phyloP scores from a whole-genome alignment of 2,329 filamentous ascomycete genomes.

The Pseudopyrenochaeta lycopersici region DNA sequence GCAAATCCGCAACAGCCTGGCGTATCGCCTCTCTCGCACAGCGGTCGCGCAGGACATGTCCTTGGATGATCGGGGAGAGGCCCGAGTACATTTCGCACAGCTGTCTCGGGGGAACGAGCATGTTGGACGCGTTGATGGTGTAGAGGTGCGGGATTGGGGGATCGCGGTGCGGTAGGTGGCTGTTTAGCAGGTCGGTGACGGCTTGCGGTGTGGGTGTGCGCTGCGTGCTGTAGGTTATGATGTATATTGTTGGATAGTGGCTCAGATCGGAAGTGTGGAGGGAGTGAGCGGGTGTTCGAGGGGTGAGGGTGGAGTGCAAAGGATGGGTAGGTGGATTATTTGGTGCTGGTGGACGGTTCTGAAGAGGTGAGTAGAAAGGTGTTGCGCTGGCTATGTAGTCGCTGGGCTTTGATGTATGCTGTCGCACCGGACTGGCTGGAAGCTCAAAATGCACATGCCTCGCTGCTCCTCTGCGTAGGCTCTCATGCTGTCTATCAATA shows the following conservation, averaged over 20 bases:
- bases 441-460: slow-evolving; percentile 11
- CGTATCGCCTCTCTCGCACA: slow-evolving; percentile 21
- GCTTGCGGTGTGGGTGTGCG: slow-evolving; percentile 6
- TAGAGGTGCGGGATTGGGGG: slow-evolving; percentile 28
- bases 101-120: slow-evolving; percentile 16
- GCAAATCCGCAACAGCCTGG: slow-evolving; percentile 18
- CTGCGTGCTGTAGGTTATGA: slow-evolving; percentile 30
- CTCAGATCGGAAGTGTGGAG: slow-evolving; percentile 7
- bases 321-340: neutral
- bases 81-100: slow-evolving; percentile 35
- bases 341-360: neutral
- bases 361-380: neutral
- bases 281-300: neutral
- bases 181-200: slow-evolving; percentile 14
- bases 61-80: slow-evolving; percentile 28
- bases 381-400: neutral
- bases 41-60: slow-evolving; percentile 27
- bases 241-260: slow-evolving; percentile 32
- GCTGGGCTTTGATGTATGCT: neutral
- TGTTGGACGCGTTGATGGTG: slow-evolving; percentile 30
- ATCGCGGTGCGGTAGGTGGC: slow-evolving; percentile 17
- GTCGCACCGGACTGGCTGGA: neutral
- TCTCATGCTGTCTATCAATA: neutral
- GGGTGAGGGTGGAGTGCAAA: neutral
- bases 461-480: neutral